These are phyloP conservation scores for Tuber aestivum DNA, from an alignment of 495 filamentous ascomycete species.

Conservation along the genomic window DNA sequence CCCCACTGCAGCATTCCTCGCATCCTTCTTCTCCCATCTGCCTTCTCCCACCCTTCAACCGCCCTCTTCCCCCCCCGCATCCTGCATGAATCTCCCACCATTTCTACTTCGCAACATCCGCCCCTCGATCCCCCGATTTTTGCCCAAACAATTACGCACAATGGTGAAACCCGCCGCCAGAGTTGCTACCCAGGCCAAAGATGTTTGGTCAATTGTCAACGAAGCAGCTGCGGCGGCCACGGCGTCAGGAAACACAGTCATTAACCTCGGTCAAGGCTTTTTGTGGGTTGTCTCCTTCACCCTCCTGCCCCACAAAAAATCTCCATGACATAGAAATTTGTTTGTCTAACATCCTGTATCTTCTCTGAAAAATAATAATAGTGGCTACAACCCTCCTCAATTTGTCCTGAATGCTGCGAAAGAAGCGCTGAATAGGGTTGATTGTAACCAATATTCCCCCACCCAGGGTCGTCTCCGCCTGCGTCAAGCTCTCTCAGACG, in stretches of 20 bases:
- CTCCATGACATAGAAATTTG: not conserved
- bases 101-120: slow-evolving; percentile 10
- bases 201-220: slow-evolving; percentile 98
- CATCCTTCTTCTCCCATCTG: not conserved
- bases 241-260: slow-evolving; percentile 81
- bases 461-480: slow-evolving; percentile 82
- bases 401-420: slow-evolving; percentile 92
- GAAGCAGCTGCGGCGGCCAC: slow-evolving; percentile 70
- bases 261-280: slow-evolving; percentile 97
- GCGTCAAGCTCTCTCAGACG: slow-evolving; percentile 81
- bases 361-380: slow-evolving; percentile 23
- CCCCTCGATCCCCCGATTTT: slow-evolving; percentile 7
- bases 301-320: not conserved
- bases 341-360: not conserved
- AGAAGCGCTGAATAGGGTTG: slow-evolving; percentile 78
- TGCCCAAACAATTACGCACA: not conserved
- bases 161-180: slow-evolving; percentile 62
- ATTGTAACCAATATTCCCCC: slow-evolving; percentile 97
- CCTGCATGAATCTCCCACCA: not conserved
- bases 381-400: slow-evolving; percentile 88
- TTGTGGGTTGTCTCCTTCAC: slow-evolving; percentile 51
- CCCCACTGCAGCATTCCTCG: not conserved
- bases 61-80: not conserved
- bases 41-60: not conserved
- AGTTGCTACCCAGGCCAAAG: slow-evolving; percentile 74